Evolutionary conservation across 169 alveolate species (phyloP).

Genomic region (Eimeria necatrix): DNA sequence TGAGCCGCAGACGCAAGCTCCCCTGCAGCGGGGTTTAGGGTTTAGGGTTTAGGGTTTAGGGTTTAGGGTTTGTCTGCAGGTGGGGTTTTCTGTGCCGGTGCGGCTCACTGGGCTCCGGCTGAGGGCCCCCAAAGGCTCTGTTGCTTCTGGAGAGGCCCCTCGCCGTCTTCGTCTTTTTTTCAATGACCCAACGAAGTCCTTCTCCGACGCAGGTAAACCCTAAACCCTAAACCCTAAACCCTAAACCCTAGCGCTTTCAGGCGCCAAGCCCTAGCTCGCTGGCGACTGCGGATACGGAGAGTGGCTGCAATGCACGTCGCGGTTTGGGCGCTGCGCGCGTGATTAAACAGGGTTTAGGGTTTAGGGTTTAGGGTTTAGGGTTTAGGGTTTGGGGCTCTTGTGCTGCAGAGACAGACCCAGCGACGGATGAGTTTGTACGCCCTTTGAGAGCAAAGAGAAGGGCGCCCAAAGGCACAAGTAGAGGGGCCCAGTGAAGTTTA

Average conservation of each 20-base stretch:
- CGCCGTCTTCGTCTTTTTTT: not conserved
- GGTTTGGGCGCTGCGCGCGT: too few relatives aligned
- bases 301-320: too few relatives aligned
- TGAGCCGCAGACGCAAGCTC: not conserved
- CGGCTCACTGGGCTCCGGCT: constrained; percentile 12
- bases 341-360: not conserved
- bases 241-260: constrained; percentile 9
- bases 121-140: constrained; percentile 5
- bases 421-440: not conserved
- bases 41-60: constrained; percentile 11
- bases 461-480: too few relatives aligned
- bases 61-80: not conserved
- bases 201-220: constrained; percentile 38
- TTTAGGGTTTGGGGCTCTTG: constrained; percentile 21
- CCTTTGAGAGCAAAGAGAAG: too few relatives aligned
- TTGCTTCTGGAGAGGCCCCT: constrained; percentile 13
- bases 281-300: not conserved
- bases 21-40: not conserved
- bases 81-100: constrained; percentile 49
- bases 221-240: constrained; percentile 47
- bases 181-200: constrained; percentile 10
- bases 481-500: too few relatives aligned
- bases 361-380: constrained; percentile 39
- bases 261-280: not conserved
- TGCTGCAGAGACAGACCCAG: not conserved